These are phyloP conservation scores for Scleroderma bovista DNA, from an alignment of 768 basidiomycete genomes.

Conservation along the genomic window DNA sequence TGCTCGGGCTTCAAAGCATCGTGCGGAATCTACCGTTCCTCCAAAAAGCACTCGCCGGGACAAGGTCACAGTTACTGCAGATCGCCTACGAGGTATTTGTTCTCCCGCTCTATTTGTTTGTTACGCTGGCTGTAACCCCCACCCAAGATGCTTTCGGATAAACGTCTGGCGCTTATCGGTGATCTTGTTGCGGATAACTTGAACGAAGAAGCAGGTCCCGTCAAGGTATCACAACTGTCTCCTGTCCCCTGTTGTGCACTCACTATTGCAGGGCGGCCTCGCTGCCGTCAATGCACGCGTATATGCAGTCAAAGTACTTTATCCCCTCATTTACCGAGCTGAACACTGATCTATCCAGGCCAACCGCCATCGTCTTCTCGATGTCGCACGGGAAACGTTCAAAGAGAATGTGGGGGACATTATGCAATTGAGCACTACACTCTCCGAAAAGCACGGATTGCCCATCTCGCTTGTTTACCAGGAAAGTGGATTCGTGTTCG, in stretches of 20 bases:
- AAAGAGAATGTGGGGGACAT: slow-evolving; percentile 92
- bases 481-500: slow-evolving; percentile 69
- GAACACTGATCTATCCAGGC: slow-evolving; percentile 37
- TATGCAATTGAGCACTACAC: slow-evolving; percentile 52
- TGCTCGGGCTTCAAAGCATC: slow-evolving; percentile 72
- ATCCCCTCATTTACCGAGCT: neutral
- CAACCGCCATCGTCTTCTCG: slow-evolving; percentile 76
- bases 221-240: slow-evolving; percentile 44
- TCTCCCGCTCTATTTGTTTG: neutral
- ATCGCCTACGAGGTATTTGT: slow-evolving; percentile 56
- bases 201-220: slow-evolving; percentile 62
- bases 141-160: slow-evolving; percentile 67
- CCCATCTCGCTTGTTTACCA: slow-evolving; percentile 67
- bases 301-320: slow-evolving; percentile 73
- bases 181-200: slow-evolving; percentile 52
- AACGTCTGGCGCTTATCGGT: slow-evolving; percentile 61
- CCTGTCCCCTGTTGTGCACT: neutral
- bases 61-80: slow-evolving; percentile 52
- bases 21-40: slow-evolving; percentile 64
- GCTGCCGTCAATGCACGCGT: slow-evolving; percentile 74
- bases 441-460: slow-evolving; percentile 59
- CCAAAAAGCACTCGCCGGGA: slow-evolving; percentile 53
- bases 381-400: slow-evolving; percentile 92
- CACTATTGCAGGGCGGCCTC: slow-evolving; percentile 52
- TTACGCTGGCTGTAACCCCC: neutral